Conservation (phyloP, 2,329 filamentous ascomycete species). For the Stagonosporopsis rhizophila region DNA sequence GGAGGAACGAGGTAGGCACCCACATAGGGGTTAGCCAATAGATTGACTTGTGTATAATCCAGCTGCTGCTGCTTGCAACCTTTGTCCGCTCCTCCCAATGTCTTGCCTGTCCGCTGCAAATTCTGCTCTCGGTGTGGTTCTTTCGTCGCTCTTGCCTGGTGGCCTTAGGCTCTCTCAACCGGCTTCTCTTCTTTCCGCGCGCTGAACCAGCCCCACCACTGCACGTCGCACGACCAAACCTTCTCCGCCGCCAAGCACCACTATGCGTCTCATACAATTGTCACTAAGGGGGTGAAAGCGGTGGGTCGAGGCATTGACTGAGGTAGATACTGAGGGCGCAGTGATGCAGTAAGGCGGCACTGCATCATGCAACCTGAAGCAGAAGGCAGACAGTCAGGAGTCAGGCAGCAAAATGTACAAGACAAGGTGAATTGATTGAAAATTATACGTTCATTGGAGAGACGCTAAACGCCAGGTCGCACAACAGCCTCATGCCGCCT, state of each 20-base stretch:
- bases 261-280: constrained; percentile 5
- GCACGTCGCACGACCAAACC: constrained; percentile 9
- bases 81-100: not conserved
- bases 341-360: not conserved
- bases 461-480: constrained; percentile 4
- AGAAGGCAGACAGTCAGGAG: not conserved
- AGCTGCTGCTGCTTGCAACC: constrained; percentile 1
- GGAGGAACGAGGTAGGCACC: not conserved
- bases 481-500: not conserved
- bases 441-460: not conserved
- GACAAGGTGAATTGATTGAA: not conserved
- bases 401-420: not conserved
- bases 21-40: not conserved
- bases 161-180: not conserved
- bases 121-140: not conserved
- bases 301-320: not conserved
- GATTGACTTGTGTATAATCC: constrained; percentile 3
- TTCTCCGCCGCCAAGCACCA: not conserved
- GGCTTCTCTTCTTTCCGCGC: not conserved
- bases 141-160: not conserved
- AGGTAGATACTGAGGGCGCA: not conserved
- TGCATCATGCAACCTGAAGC: not conserved
- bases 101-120: not conserved
- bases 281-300: not conserved
- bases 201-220: not conserved